Evolutionary conservation across 2,329 filamentous ascomycete genomes (phyloP).

Genomic region (Phialophora chinensis): DNA sequence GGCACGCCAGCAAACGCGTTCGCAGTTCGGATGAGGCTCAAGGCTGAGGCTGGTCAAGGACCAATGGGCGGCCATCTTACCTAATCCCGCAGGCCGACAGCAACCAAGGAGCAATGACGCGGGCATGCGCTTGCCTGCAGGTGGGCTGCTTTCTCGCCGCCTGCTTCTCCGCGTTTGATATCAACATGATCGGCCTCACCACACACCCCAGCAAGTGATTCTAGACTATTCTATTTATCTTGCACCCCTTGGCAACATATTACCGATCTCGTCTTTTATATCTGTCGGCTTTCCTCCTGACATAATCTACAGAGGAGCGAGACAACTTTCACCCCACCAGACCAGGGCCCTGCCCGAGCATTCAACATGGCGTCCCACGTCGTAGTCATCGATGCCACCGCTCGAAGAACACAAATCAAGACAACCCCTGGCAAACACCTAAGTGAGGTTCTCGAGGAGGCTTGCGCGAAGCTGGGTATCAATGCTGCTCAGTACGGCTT

Average conservation of each 20-base stretch:
- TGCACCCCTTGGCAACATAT: slow-evolving; percentile 26
- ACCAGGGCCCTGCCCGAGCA: slow-evolving; percentile 20
- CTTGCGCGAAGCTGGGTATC: slow-evolving; percentile 80
- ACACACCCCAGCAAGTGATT: slow-evolving; percentile 39
- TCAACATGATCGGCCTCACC: not conserved
- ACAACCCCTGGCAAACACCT: slow-evolving; percentile 81
- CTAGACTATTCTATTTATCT: slow-evolving; percentile 33
- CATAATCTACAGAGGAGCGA: not conserved
- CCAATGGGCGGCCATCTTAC: slow-evolving; percentile 25
- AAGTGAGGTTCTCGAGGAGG: slow-evolving; percentile 84
- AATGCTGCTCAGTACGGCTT: slow-evolving; percentile 75
- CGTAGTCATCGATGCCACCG: slow-evolving; percentile 80
- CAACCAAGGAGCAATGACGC: slow-evolving; percentile 31
- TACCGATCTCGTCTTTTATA: slow-evolving; percentile 3
- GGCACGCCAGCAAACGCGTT: slow-evolving; percentile 34
- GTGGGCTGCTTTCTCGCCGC: slow-evolving; percentile 40
- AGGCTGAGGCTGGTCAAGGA: slow-evolving; percentile 9
- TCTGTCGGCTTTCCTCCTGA: not conserved
- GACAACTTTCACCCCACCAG: slow-evolving; percentile 3
- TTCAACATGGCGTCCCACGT: slow-evolving; percentile 83
- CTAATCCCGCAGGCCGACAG: slow-evolving; percentile 5
- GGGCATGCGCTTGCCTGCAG: slow-evolving; percentile 21
- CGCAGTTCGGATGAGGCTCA: slow-evolving; percentile 18
- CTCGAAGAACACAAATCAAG: slow-evolving; percentile 80
- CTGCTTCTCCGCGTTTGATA: slow-evolving; percentile 17